Evolutionary conservation across 805 yeast species (phyloP).

Genomic region (Yamadazyma laniorum): DNA sequence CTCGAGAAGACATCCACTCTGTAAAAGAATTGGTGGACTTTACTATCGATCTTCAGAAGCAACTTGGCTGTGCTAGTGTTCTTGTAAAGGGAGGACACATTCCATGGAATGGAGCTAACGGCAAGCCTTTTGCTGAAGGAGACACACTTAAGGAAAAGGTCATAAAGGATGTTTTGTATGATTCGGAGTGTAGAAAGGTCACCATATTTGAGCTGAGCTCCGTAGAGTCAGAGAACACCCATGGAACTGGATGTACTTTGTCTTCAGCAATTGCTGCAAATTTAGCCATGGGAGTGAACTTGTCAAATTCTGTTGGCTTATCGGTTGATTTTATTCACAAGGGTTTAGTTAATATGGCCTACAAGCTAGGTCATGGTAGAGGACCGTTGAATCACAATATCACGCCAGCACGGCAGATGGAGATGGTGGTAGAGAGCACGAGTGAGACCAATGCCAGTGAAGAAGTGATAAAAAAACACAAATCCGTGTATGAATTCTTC

Average conservation of each 20-base stretch:
- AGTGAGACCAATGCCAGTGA: not conserved
- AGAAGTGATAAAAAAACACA: conserved; percentile 4
- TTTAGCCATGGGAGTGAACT: conserved; percentile 51
- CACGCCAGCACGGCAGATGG: conserved; percentile 20
- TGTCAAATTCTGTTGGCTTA: conserved; percentile 50
- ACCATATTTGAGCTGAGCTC: conserved; percentile 48
- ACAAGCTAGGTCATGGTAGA: conserved; percentile 50
- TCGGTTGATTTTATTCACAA: conserved; percentile 66
- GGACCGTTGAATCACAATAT: conserved; percentile 78
- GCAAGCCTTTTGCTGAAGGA: conserved; percentile 14
- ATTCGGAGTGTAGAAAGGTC: conserved; percentile 32
- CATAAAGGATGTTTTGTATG: conserved; percentile 56
- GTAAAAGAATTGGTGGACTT: conserved; percentile 35
- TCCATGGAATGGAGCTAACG: conserved; percentile 35
- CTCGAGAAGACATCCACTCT: conserved; percentile 3
- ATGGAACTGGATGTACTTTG: conserved; percentile 90
- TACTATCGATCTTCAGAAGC: conserved; percentile 19
- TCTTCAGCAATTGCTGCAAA: conserved; percentile 79
- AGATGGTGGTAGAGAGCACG: conserved; percentile 9
- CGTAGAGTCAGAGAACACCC: conserved; percentile 55
- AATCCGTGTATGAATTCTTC: conserved; percentile 45
- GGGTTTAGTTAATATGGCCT: conserved; percentile 50
- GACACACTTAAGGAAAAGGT: conserved; percentile 17
- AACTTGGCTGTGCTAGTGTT: conserved; percentile 48
- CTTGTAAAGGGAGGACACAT: conserved; percentile 81